A percentile compares a stretch with the other conserved stretches of the same genome.
Conservation (phyloP, 306 rosid species). For the Fragaria iinumae region DNA sequence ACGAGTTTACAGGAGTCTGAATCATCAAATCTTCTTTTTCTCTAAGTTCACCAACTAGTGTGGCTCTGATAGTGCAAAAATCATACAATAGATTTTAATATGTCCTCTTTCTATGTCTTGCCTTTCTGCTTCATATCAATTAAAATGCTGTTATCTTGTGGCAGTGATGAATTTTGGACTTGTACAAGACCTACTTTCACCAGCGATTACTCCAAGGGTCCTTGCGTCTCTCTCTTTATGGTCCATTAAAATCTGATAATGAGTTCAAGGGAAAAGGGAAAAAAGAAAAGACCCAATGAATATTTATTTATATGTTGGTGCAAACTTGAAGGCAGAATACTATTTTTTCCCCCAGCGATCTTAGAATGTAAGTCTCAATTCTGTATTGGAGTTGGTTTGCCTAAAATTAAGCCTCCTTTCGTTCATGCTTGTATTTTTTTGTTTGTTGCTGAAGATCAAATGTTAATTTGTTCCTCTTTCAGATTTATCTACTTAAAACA, state of each 20-base stretch:
- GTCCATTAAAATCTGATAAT: slow-evolving; percentile 40
- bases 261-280: slow-evolving; percentile 41
- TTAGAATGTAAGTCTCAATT: background rate
- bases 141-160: background rate
- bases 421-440: background rate
- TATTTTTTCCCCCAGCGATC: background rate
- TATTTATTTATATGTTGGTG: background rate
- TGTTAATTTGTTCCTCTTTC: background rate
- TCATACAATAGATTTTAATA: background rate
- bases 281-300: slow-evolving; percentile 30
- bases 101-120: background rate
- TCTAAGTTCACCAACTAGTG: slow-evolving; percentile 3
- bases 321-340: slow-evolving; percentile 7
- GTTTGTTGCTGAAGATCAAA: background rate
- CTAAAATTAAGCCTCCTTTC: background rate
- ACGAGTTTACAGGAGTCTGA: background rate
- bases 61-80: background rate
- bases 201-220: slow-evolving; percentile 49
- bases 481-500: too few relatives aligned
- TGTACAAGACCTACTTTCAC: slow-evolving; percentile 72
- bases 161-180: slow-evolving; percentile 89
- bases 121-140: background rate
- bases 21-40: background rate
- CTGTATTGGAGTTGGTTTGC: background rate
- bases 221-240: slow-evolving; percentile 63